A percentile compares a stretch with the other conserved stretches of the same genome.
Conservation (phyloP, 2,329 filamentous ascomycete genomes). For the Hymenoscyphus infarciens region DNA sequence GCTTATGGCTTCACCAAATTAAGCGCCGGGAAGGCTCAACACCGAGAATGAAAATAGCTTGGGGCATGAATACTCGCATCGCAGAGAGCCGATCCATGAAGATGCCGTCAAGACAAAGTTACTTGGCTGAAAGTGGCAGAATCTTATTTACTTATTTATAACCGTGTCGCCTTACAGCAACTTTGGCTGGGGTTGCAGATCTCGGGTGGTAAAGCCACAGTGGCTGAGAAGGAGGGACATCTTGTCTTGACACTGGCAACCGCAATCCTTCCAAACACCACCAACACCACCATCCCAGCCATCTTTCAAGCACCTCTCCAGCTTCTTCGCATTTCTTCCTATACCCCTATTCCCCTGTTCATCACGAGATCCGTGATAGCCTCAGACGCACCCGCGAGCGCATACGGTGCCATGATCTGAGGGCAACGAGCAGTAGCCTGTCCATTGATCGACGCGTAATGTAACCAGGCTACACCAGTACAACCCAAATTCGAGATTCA, state of each 20-base stretch:
- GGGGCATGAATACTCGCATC: no score
- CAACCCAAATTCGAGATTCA: background rate
- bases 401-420: background rate
- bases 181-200: background rate
- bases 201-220: background rate
- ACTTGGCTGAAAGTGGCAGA: background rate
- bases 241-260: background rate
- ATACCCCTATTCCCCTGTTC: background rate
- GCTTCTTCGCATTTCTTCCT: background rate
- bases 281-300: background rate
- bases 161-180: background rate
- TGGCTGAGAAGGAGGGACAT: background rate
- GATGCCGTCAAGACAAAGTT: background rate
- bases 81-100: background rate
- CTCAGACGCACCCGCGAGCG: background rate
- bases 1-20: background rate
- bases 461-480: constrained; percentile 7
- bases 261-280: background rate
- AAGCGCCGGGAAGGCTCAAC: no score
- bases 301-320: background rate
- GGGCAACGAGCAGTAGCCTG: background rate
- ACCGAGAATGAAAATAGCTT: no score
- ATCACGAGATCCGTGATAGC: background rate
- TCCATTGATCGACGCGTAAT: constrained; percentile 12
- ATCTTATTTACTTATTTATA: background rate